A percentile compares a stretch with the other conserved stretches of the same genome.
Evolutionary conservation across 2,329 filamentous ascomycete genomes (phyloP).

Genomic region (Macrophomina phaseolina): DNA sequence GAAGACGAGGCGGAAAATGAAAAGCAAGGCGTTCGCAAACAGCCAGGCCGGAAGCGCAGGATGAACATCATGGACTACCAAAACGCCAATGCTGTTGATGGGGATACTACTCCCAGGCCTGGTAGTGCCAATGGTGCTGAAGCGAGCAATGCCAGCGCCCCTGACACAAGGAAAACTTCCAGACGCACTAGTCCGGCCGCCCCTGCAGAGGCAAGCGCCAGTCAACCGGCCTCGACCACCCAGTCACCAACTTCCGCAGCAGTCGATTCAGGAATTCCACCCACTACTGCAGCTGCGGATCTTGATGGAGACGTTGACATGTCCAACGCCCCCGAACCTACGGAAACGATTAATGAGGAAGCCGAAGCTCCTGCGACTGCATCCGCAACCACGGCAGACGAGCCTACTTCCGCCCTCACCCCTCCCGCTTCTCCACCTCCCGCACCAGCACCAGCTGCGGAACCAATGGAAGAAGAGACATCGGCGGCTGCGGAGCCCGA

Average conservation of each 20-base stretch:
- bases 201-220: slow-evolving; percentile 5
- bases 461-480: background rate
- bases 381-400: slow-evolving; percentile 5
- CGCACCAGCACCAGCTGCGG: background rate
- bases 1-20: slow-evolving; percentile 91
- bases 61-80: slow-evolving; percentile 67
- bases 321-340: slow-evolving; percentile 29
- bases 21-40: slow-evolving; percentile 68
- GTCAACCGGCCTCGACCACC: slow-evolving; percentile 1
- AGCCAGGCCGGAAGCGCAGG: slow-evolving; percentile 55
- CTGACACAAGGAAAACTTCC: slow-evolving; percentile 39
- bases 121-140: slow-evolving; percentile 33
- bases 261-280: background rate
- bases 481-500: slow-evolving; percentile 8
- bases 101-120: slow-evolving; percentile 35
- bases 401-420: slow-evolving; percentile 17
- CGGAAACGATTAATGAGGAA: background rate
- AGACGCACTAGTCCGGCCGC: slow-evolving; percentile 28
- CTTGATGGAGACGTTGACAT: slow-evolving; percentile 31
- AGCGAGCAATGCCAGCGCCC: slow-evolving; percentile 40
- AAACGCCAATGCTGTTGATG: slow-evolving; percentile 56
- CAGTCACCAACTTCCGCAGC: slow-evolving; percentile 8
- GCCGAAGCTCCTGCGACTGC: background rate
- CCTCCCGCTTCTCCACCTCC: slow-evolving; percentile 25
- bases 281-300: slow-evolving; percentile 11